Evolutionary conservation across 208 protist genomes (phyloP).

Genomic region (Naegleria fowleri): DNA sequence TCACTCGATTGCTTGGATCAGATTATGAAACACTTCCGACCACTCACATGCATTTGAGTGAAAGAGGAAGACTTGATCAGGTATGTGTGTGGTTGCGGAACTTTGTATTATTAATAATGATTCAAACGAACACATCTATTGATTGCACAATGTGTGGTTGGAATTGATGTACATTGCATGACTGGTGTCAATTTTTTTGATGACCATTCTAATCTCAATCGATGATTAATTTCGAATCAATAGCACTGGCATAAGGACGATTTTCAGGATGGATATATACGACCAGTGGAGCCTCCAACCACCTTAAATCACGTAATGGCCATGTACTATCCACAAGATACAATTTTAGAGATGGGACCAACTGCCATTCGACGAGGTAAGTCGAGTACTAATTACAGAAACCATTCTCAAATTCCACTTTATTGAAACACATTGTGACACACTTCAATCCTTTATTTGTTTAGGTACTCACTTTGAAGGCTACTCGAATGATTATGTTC

Average conservation of each 20-base stretch:
- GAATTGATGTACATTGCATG: too few relatives aligned
- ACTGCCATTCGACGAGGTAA: neutral
- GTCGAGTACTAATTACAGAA: too few relatives aligned
- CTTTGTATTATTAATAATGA: too few relatives aligned
- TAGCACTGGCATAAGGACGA: constrained; percentile 12
- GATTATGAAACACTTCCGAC: neutral
- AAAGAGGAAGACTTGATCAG: constrained; percentile 2
- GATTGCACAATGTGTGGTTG: too few relatives aligned
- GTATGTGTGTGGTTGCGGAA: too few relatives aligned
- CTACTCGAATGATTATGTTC: neutral
- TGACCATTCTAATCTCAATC: too few relatives aligned
- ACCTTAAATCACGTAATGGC: neutral
- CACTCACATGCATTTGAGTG: neutral
- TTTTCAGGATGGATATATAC: neutral
- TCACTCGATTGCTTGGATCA: neutral
- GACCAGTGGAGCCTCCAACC: neutral
- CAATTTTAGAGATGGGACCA: constrained; percentile 2
- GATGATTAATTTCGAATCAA: too few relatives aligned
- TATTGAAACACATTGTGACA: too few relatives aligned
- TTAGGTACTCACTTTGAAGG: neutral
- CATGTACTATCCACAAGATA: constrained; percentile 23
- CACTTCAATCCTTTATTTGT: too few relatives aligned
- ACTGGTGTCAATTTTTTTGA: too few relatives aligned
- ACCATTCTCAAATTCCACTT: too few relatives aligned
- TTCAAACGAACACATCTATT: too few relatives aligned